A percentile compares a stretch with the other conserved stretches of the same genome.
Conservation (phyloP, 2,329 filamentous ascomycete species). For the Pseudocercospora musae region DNA sequence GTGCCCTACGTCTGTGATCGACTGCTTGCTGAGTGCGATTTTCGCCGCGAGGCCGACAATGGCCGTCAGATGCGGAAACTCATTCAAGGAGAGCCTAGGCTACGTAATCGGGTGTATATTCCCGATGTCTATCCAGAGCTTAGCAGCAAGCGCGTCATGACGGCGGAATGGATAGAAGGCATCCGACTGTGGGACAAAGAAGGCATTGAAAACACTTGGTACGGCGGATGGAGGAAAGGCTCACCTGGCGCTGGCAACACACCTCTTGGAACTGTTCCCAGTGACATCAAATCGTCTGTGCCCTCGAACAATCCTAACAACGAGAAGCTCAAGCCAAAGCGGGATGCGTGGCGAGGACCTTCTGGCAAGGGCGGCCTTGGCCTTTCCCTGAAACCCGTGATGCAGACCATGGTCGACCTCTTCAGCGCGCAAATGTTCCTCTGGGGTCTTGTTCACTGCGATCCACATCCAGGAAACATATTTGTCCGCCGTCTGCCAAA, state of each 20-base stretch:
- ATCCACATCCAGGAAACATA: slow-evolving; percentile 96
- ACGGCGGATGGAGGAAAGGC: slow-evolving; percentile 70
- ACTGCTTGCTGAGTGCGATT: slow-evolving; percentile 91
- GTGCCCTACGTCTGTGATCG: slow-evolving; percentile 92
- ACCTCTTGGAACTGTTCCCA: slow-evolving; percentile 53
- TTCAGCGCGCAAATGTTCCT: slow-evolving; percentile 99
- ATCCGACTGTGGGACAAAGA: slow-evolving; percentile 90
- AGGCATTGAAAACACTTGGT: slow-evolving; percentile 71
- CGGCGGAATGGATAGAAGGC: slow-evolving; percentile 97
- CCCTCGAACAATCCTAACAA: slow-evolving; percentile 50
- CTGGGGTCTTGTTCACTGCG: slow-evolving; percentile 93
- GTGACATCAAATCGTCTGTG: slow-evolving; percentile 24
- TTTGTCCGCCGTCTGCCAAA: slow-evolving; percentile 82
- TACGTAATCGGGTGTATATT: slow-evolving; percentile 81
- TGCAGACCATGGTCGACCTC: slow-evolving; percentile 93
- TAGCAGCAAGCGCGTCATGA: slow-evolving; percentile 79
- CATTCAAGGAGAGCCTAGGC: slow-evolving; percentile 69
- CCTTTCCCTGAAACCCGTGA: slow-evolving; percentile 77
- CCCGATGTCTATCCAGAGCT: slow-evolving; percentile 80
- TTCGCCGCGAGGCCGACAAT: slow-evolving; percentile 86
- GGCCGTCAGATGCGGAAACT: slow-evolving; percentile 77
- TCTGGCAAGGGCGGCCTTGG: slow-evolving; percentile 77
- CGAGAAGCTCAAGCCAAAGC: slow-evolving; percentile 72
- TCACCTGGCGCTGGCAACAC: slow-evolving; percentile 73
- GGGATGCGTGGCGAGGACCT: slow-evolving; percentile 72